Evolutionary conservation across 2,329 filamentous ascomycete genomes (phyloP).

Genomic region (Apiospora marii): DNA sequence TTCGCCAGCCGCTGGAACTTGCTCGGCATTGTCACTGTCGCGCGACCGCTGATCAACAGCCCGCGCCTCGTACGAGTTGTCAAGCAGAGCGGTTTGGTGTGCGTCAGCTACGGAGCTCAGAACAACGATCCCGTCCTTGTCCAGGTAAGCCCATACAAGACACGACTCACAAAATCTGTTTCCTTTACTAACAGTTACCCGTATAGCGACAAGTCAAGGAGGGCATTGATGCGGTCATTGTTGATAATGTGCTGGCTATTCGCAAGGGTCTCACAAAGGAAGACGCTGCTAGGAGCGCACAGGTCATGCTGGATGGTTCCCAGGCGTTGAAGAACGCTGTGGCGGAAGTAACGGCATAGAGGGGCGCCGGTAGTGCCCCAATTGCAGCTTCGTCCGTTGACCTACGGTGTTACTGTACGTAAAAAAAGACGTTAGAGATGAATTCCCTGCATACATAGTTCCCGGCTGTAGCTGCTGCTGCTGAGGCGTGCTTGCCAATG

Average conservation of each 20-base stretch:
- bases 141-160: conserved; percentile 65
- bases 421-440: background rate
- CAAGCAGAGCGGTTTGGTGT: conserved; percentile 92
- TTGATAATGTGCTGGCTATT: conserved; percentile 92
- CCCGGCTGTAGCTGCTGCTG: background rate
- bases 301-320: background rate
- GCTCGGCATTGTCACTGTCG: conserved; percentile 88
- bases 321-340: background rate
- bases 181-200: background rate
- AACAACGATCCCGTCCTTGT: conserved; percentile 91
- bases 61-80: conserved; percentile 90
- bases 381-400: background rate
- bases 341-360: conserved; percentile 1
- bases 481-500: background rate
- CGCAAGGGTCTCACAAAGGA: conserved; percentile 80
- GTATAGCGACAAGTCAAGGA: conserved; percentile 84
- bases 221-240: conserved; percentile 97
- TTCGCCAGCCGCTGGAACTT: conserved; percentile 96
- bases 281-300: conserved; percentile 28
- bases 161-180: conserved; percentile 2
- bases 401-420: background rate
- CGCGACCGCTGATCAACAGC: conserved; percentile 86
- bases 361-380: conserved; percentile 20
- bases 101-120: conserved; percentile 88
- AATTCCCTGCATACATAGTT: background rate